phyloP scores from a whole-genome alignment of 805 yeast genomes.

The Kazachstania africana region DNA sequence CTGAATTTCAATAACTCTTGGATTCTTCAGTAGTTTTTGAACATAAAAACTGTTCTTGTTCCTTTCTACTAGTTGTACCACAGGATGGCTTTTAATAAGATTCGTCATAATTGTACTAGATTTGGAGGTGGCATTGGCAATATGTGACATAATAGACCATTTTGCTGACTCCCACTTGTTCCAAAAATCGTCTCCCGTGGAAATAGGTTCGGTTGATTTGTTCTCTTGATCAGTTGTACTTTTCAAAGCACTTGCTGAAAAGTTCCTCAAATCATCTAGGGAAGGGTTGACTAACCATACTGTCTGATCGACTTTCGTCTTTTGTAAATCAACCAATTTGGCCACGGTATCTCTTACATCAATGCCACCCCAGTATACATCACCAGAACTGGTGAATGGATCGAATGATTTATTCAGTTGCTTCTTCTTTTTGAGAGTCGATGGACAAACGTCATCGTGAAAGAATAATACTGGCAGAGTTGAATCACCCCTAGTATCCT shows the following conservation, averaged over 20 bases:
- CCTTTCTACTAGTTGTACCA: conserved; percentile 29
- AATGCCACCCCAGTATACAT: conserved; percentile 85
- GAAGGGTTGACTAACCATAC: conserved; percentile 73
- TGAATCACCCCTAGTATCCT: conserved; percentile 32
- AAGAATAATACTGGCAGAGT: conserved; percentile 78
- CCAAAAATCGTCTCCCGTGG: conserved; percentile 10
- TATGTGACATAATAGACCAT: conserved; percentile 77
- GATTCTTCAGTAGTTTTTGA: conserved; percentile 50
- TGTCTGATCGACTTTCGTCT: conserved; percentile 59
- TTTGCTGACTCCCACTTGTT: conserved; percentile 37
- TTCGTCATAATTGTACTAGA: conserved; percentile 16
- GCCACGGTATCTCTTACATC: conserved; percentile 52
- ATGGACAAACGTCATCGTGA: conserved; percentile 80
- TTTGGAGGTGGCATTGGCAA: conserved; percentile 60
- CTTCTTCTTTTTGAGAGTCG: conserved; percentile 53
- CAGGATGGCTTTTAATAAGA: conserved; percentile 20
- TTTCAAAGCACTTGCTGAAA: conserved; percentile 8
- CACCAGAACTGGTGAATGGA: conserved; percentile 49
- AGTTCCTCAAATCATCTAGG: conserved; percentile 31
- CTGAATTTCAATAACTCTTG: conserved; percentile 71
- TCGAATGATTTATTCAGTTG: conserved; percentile 54
- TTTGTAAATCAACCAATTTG: conserved; percentile 48
- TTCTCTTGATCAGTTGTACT: background rate
- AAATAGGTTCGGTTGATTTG: background rate
- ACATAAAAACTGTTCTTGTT: conserved; percentile 29